Conservation (phyloP, 176 grass and related monocot species). For the Microstegium vimineum region DNA sequence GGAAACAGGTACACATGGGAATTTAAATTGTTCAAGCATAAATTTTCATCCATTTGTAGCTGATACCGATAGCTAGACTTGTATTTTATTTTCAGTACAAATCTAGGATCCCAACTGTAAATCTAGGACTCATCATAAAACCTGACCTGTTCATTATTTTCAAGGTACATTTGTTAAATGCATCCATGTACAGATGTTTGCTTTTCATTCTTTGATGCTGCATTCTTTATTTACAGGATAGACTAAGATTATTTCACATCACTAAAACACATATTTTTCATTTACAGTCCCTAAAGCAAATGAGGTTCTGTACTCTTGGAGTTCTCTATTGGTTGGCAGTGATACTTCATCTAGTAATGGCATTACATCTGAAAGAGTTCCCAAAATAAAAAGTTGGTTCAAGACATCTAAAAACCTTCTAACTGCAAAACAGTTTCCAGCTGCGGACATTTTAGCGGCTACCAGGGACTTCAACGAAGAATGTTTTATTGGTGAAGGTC, state of each 20-base stretch:
- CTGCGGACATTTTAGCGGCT: slow-evolving; percentile 61
- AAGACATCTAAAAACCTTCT: slow-evolving; percentile 66
- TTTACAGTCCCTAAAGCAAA: slow-evolving; percentile 48
- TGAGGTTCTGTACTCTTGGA: slow-evolving; percentile 41
- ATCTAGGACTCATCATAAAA: neutral
- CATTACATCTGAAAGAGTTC: slow-evolving; percentile 46
- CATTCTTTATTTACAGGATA: slow-evolving; percentile 12
- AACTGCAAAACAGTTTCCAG: slow-evolving; percentile 64
- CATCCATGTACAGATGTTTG: slow-evolving; percentile 11
- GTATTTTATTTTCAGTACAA: neutral
- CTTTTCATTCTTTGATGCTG: neutral
- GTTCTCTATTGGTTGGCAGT: slow-evolving; percentile 35
- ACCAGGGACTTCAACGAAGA: slow-evolving; percentile 83
- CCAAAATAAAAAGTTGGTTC: slow-evolving; percentile 54
- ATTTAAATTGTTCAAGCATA: slow-evolving; percentile 9
- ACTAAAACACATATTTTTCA: slow-evolving; percentile 18
- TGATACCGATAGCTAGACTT: neutral
- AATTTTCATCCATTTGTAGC: neutral
- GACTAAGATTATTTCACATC: slow-evolving; percentile 21
- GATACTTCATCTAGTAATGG: slow-evolving; percentile 33
- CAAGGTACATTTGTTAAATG: neutral
- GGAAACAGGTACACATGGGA: slow-evolving; percentile 39
- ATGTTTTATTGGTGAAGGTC: slow-evolving; percentile 78
- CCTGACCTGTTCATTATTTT: neutral
- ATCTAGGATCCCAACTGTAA: neutral